Evolutionary conservation across 306 rosid genomes (phyloP).

Genomic region (Pyrus pyrifolia): DNA sequence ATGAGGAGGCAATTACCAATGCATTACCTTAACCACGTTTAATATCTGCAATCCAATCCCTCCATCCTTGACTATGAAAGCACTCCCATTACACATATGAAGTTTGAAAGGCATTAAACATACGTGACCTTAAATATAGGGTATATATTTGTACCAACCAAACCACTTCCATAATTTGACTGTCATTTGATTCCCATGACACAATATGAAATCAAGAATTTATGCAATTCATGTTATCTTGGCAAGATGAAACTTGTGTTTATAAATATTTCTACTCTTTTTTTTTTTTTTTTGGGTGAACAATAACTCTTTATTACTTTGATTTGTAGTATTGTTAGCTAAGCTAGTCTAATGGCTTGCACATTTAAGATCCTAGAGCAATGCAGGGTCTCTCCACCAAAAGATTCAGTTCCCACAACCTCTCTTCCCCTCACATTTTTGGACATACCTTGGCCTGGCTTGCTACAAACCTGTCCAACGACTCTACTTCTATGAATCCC

Average conservation of each 20-base stretch:
- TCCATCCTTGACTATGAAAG: too few species aligned
- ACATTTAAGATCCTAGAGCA: slow-evolving; percentile 2
- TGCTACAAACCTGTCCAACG: slow-evolving; percentile 1
- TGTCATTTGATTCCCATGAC: not conserved
- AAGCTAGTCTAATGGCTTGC: not conserved
- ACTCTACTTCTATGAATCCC: slow-evolving; percentile 25
- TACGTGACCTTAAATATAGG: not conserved
- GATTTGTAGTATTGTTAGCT: not conserved
- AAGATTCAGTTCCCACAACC: slow-evolving; percentile 23
- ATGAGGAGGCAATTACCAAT: too few species aligned
- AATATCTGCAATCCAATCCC: too few species aligned
- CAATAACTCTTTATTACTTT: too few species aligned
- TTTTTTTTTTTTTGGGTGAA: too few species aligned
- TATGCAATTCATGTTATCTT: not conserved
- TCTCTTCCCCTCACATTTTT: slow-evolving; percentile 28
- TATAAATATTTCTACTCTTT: too few species aligned
- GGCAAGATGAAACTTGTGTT: not conserved
- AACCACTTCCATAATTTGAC: not conserved
- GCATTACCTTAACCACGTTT: too few species aligned
- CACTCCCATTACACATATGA: too few species aligned
- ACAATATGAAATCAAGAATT: not conserved
- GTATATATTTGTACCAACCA: not conserved
- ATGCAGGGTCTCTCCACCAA: slow-evolving; percentile 22
- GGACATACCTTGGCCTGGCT: slow-evolving; percentile 15
- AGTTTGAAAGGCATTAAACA: not conserved